phyloP scores from a whole-genome alignment of 805 yeast genomes.

The Cyberlindnera suaveolens region DNA sequence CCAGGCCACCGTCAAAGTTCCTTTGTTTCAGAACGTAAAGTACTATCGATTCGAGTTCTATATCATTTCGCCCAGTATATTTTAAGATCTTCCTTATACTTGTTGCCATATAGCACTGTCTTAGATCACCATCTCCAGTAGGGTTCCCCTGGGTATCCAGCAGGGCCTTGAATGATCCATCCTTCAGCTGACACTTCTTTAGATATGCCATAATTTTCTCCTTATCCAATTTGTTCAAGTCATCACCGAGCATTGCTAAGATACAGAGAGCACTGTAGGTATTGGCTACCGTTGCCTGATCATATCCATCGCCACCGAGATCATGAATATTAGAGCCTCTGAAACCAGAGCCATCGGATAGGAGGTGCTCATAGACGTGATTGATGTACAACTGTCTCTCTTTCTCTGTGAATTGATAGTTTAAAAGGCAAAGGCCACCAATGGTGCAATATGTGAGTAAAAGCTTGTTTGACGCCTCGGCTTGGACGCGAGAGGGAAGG shows the following conservation, averaged over 20 bases:
- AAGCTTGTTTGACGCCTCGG: conserved; percentile 63
- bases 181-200: conserved; percentile 47
- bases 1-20: conserved; percentile 67
- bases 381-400: conserved; percentile 29
- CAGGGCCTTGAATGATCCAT: conserved; percentile 52
- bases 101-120: conserved; percentile 71
- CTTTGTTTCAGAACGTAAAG: conserved; percentile 31
- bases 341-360: conserved; percentile 42
- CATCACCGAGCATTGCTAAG: conserved; percentile 44
- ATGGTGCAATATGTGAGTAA: conserved; percentile 69
- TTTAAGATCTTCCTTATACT: conserved; percentile 49
- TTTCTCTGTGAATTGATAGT: conserved; percentile 22
- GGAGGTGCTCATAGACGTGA: conserved; percentile 43
- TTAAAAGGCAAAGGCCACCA: conserved; percentile 37
- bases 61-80: conserved; percentile 11
- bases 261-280: conserved; percentile 70
- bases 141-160: conserved; percentile 30
- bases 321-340: conserved; percentile 50
- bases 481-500: conserved; percentile 49
- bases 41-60: conserved; percentile 36
- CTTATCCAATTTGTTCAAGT: conserved; percentile 33
- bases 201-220: conserved; percentile 48
- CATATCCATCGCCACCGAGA: conserved; percentile 31
- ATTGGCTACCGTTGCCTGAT: conserved; percentile 61
- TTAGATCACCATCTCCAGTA: conserved; percentile 59